These are phyloP conservation scores for Lithospermum erythrorhizon DNA, from an alignment of 257 asterid species.

Conservation along the genomic window DNA sequence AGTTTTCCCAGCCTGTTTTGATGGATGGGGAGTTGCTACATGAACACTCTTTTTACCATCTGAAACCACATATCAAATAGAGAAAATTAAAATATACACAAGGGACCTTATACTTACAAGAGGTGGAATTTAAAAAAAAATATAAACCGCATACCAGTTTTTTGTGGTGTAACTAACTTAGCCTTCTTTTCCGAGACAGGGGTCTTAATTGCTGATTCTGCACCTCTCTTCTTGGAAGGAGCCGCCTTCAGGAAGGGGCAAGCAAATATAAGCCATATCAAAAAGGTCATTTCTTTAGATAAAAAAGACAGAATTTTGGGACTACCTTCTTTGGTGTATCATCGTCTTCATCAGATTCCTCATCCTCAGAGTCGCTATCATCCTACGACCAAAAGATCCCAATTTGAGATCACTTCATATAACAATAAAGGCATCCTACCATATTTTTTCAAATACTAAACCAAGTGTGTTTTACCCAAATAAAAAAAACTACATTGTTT, in stretches of 20 bases:
- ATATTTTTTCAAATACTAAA: too few relatives aligned
- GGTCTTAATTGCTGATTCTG: constrained; percentile 40
- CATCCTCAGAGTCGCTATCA: constrained; percentile 25
- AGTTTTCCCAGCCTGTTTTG: constrained; percentile 67
- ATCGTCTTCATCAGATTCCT: constrained; percentile 30
- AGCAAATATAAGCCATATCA: background rate
- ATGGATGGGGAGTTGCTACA: constrained; percentile 83
- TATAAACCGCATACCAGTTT: constrained; percentile 35
- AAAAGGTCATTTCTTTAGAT: too few relatives aligned
- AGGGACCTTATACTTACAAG: too few relatives aligned
- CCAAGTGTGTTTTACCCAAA: too few relatives aligned
- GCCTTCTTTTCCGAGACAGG: constrained; percentile 67
- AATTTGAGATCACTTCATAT: too few relatives aligned
- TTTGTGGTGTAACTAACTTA: constrained; percentile 66
- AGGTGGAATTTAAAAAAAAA: background rate
- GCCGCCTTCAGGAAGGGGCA: constrained; percentile 25
- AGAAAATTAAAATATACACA: background rate
- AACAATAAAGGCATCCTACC: too few relatives aligned
- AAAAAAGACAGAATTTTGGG: background rate
- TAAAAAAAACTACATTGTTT: too few relatives aligned
- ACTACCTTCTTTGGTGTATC: constrained; percentile 83
- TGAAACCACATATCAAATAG: constrained; percentile 9
- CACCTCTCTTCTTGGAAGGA: constrained; percentile 44
- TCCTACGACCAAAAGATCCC: constrained; percentile 24
- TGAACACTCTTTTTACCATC: constrained; percentile 75